These are phyloP conservation scores for Exobasidium rhododendri DNA, from an alignment of 1,284 basidiomycete species.

Conservation along the genomic window DNA sequence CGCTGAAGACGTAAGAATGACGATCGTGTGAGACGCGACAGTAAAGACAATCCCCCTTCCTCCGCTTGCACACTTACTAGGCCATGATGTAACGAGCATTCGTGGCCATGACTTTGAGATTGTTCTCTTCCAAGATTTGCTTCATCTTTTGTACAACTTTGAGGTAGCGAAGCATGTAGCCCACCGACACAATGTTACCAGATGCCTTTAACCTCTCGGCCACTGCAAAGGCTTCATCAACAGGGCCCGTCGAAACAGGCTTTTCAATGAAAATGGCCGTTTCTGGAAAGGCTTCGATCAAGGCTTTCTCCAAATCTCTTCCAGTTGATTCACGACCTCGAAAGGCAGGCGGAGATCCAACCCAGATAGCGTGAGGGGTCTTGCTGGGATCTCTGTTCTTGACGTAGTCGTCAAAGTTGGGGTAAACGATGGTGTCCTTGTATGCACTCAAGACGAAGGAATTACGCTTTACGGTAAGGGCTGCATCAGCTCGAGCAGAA, in stretches of 20 bases:
- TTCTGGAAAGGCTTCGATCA: constrained; percentile 74
- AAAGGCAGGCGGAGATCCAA: constrained; percentile 91
- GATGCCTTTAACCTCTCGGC: constrained; percentile 44
- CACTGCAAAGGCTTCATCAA: constrained; percentile 57
- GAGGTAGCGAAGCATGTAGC: constrained; percentile 62
- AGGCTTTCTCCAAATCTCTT: constrained; percentile 82
- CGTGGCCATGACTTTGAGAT: constrained; percentile 94
- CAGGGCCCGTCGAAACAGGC: constrained; percentile 80
- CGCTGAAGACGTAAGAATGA: constrained; percentile 48
- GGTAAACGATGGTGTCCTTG: constrained; percentile 82
- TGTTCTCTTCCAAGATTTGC: constrained; percentile 82
- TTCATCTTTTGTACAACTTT: constrained; percentile 94
- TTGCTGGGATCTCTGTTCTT: constrained; percentile 39
- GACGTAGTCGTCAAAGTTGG: constrained; percentile 79
- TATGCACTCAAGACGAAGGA: constrained; percentile 93
- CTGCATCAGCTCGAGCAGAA: constrained; percentile 72
- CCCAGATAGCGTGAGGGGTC: constrained; percentile 68
- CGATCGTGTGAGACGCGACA: not conserved
- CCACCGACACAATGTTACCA: constrained; percentile 78
- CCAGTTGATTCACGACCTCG: constrained; percentile 61
- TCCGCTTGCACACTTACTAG: constrained; percentile 58
- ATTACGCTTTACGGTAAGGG: constrained; percentile 84
- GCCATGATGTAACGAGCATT: constrained; percentile 93
- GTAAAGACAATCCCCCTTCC: not conserved
- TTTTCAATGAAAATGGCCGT: constrained; percentile 89